Base-by-base conservation (phyloP, 768 basidiomycete species). In the Sarcomyxa edulis region DNA sequence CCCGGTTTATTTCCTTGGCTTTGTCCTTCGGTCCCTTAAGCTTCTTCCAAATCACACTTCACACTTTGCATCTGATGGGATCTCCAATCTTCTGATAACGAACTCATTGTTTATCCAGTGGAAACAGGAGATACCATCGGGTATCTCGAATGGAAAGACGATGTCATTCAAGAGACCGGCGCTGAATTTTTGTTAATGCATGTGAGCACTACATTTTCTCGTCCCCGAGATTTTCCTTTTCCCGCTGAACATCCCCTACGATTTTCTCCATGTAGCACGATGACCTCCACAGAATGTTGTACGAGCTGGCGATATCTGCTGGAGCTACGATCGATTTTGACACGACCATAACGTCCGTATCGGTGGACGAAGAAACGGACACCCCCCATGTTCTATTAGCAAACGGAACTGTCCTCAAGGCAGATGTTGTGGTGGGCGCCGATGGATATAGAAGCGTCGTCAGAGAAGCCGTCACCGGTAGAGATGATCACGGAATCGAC, bases 391-490 rank as follows among this genome's bases (percentile, higher is more conserved):
- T 55, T 21, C 48, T 54, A 10, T 50, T 55, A 7, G 59, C 56
- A 15, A 61, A 59, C 25, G 72, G 73, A 5, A 46, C 54, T 15
- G 58, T 49, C 6, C 37, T 69, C 6, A 44, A 38, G 1, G 71
- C 69, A 14, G 70, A 76, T 45, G 54, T 75, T 19, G 54, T 77
- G 44, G 56, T 76, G 22, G 74, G 72, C 20, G 75, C 74, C 9
- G 74, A 77, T 47, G 74, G 76, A 5, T 54, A 54, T 35, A 53
- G 52, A 8, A 71, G 72, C 34, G 32, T 64, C n/a, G 58, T 68
- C 29, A 52, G 62, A 20, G 58, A 63, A 3, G 59, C 66, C 6
- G 49, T 66, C 1, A 61, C 55, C 2, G 54, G 58, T 11, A 52
- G 62, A 36, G 56, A 51, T n/a, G 47, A 58, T 35, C 48, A 49